Conservation (phyloP, 306 rosid genomes). For the Quercus variabilis region DNA sequence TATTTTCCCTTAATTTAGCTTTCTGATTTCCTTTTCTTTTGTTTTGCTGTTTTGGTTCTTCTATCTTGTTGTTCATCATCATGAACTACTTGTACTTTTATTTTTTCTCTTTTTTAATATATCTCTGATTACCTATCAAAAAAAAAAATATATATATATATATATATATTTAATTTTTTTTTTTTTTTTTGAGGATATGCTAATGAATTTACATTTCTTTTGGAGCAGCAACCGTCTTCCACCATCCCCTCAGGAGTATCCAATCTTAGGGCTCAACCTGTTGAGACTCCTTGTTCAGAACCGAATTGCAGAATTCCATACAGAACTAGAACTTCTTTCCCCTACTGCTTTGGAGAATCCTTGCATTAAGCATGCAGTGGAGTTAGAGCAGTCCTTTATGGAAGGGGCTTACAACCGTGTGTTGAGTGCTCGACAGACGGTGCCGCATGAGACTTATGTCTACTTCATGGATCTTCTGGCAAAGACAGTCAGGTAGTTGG, state of each 20-base stretch:
- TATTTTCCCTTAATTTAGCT: too few relatives aligned
- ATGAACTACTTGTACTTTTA: too few relatives aligned
- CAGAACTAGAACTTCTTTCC: slow-evolving; percentile 89
- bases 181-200: background rate
- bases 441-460: slow-evolving; percentile 82
- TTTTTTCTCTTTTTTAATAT: too few relatives aligned
- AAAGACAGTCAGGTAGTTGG: slow-evolving; percentile 85
- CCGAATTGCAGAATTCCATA: slow-evolving; percentile 96
- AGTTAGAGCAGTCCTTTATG: slow-evolving; percentile 98
- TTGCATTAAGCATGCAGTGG: slow-evolving; percentile 94
- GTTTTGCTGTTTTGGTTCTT: too few relatives aligned
- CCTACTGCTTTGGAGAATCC: slow-evolving; percentile 80
- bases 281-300: slow-evolving; percentile 96
- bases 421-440: slow-evolving; percentile 86
- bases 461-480: slow-evolving; percentile 98
- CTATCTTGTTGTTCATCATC: too few relatives aligned
- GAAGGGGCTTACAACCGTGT: slow-evolving; percentile 99
- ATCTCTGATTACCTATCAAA: too few relatives aligned
- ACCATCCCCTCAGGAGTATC: slow-evolving; percentile 80
- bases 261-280: slow-evolving; percentile 93
- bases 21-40: too few relatives aligned
- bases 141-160: too few relatives aligned
- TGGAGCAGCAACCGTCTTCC: slow-evolving; percentile 72
- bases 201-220: slow-evolving; percentile 9
- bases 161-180: too few relatives aligned